Base-by-base conservation (phyloP, 306 rosid genomes). In the Malus fusca region DNA sequence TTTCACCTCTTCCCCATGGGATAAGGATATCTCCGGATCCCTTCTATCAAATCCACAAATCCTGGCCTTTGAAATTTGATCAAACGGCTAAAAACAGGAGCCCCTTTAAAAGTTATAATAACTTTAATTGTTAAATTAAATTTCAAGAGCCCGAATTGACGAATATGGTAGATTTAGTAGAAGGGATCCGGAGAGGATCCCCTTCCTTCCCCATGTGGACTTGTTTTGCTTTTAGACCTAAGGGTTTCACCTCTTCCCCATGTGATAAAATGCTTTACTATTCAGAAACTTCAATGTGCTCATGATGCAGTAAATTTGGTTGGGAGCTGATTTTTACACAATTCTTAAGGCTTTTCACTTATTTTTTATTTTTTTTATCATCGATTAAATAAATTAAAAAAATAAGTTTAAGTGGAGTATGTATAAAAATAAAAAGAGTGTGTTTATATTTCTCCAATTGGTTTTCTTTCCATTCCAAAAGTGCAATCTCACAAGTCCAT, bases 21-120 rank as follows among this genome's bases (percentile, higher is more conserved):
- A 33, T 7, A 33, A 0, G 35, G 0, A 33, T 33, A 0, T 5
- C 35, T 33, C 1, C 1, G 1, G 0, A 33, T 33, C 1, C 0
- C 1, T 33, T 33, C 6, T 0, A 31, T 31, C 35, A 33, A 33
- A 33, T 33, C 6, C 35, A 33, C 0, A 1, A 33, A 33, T 33
- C 0, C 0, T 5, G 7, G 1, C 0, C 0, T 33, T 1, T 5
- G 0, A 33, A 33, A 33, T 33, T 33, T 33, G 1, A 33, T 33
- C 35, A 0, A 33, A 33, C 1, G 0, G 7, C 0, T 33, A 33
- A 33, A 33, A 5, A 33, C 0, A 33, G 0, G 0, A 33, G 1
- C 0, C 0, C 0, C 0, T 33, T 33, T 5, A 33, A 1, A 33
- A 33, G 7, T 33, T 33, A 33, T 33, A 33, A 33, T 33, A 33